Evolutionary conservation across 345 rosid genomes (phyloP).

Genomic region (Euclidium syriacum): DNA sequence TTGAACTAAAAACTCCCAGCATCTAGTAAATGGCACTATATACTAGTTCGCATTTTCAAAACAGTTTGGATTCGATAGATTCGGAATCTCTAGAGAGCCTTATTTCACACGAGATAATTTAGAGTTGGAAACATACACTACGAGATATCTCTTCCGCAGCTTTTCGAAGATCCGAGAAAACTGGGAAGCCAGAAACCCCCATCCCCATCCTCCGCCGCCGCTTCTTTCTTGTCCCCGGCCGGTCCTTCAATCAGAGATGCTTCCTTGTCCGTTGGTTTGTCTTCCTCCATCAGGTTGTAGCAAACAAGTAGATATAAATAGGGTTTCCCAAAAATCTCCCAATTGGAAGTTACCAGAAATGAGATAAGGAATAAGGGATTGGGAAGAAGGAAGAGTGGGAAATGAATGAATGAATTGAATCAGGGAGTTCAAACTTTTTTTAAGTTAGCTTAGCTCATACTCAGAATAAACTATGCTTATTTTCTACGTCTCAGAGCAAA

Average conservation of each 20-base stretch:
- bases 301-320: background rate
- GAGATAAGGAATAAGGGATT: slow-evolving; percentile 6
- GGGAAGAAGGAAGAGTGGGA: background rate
- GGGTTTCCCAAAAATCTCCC: background rate
- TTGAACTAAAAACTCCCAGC: too few relatives aligned
- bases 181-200: slow-evolving; percentile 82
- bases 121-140: slow-evolving; percentile 43
- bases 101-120: background rate
- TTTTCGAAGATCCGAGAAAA: slow-evolving; percentile 88
- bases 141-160: slow-evolving; percentile 95
- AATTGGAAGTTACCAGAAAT: background rate
- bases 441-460: slow-evolving; percentile 13
- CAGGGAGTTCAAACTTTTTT: too few relatives aligned
- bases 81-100: background rate
- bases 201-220: slow-evolving; percentile 55
- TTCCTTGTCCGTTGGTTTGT: slow-evolving; percentile 20
- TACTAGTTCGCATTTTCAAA: too few relatives aligned
- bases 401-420: background rate
- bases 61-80: slow-evolving; percentile 13
- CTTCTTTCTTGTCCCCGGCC: slow-evolving; percentile 14
- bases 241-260: slow-evolving; percentile 16
- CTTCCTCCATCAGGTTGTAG: slow-evolving; percentile 41
- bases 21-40: too few relatives aligned
- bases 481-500: too few relatives aligned
- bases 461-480: too few relatives aligned